A percentile compares a stretch with the other conserved stretches of the same genome.
Evolutionary conservation across 2,329 filamentous ascomycete species (phyloP).

Genomic region (Beauveria caledonica): DNA sequence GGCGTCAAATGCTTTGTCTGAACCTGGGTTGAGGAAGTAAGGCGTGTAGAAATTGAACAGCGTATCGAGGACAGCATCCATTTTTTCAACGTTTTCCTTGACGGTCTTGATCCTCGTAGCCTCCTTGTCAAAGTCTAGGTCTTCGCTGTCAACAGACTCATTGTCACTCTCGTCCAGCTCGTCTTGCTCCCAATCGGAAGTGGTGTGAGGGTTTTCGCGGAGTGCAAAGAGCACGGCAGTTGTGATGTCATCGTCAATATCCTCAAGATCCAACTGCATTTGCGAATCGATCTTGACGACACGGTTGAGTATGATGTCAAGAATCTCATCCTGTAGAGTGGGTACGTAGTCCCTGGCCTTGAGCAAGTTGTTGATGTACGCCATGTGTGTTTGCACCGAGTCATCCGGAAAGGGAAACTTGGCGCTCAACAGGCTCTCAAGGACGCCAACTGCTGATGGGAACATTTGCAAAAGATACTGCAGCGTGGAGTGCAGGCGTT

Average conservation of each 20-base stretch:
- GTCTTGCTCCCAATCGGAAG: conserved; percentile 39
- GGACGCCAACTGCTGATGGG: conserved; percentile 64
- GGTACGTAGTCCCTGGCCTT: conserved; percentile 69
- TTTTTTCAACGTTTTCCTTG: conserved; percentile 77
- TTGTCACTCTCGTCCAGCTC: conserved; percentile 50
- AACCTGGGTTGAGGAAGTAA: conserved; percentile 60
- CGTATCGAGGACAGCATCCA: conserved; percentile 82
- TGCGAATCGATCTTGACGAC: conserved; percentile 93
- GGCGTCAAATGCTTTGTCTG: conserved; percentile 59
- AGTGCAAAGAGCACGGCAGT: conserved; percentile 57
- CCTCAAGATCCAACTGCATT: conserved; percentile 87
- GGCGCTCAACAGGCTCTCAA: conserved; percentile 57
- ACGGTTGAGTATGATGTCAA: conserved; percentile 75
- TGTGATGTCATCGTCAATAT: conserved; percentile 81
- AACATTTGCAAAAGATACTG: conserved; percentile 72
- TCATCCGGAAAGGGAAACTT: conserved; percentile 75
- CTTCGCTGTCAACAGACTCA: conserved; percentile 64
- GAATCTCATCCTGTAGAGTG: conserved; percentile 68
- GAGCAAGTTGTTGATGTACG: conserved; percentile 82
- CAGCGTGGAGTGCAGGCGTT: conserved; percentile 67
- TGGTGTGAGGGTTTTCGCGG: conserved; percentile 20
- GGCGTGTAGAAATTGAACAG: conserved; percentile 78
- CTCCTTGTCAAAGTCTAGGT: conserved; percentile 57
- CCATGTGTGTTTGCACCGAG: conserved; percentile 67
- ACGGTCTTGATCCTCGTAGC: conserved; percentile 59